phyloP scores from a whole-genome alignment of 306 rosid species.

The Prunus padus region DNA sequence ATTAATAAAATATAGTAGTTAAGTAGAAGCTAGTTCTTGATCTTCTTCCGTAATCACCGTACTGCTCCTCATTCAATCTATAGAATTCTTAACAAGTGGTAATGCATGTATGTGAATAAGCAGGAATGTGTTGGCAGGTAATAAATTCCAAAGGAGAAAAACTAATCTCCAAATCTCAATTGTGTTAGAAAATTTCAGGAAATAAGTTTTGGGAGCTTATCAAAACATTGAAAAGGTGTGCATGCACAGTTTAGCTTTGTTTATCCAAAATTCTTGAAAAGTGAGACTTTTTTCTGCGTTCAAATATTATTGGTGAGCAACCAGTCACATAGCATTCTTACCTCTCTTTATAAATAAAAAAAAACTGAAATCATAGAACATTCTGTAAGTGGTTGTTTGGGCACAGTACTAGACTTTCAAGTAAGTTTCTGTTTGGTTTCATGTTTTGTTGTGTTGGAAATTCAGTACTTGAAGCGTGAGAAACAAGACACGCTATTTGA shows the following conservation, averaged over 20 bases:
- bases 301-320: background rate
- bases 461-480: conserved; percentile 43
- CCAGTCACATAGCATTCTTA: background rate
- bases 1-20: background rate
- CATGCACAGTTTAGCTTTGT: background rate
- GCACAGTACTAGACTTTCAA: background rate
- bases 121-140: background rate
- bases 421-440: conserved; percentile 12
- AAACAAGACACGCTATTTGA: conserved; percentile 44
- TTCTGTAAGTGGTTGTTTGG: background rate
- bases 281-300: background rate
- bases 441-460: conserved; percentile 22
- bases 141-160: background rate
- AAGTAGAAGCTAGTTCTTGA: background rate
- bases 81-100: background rate
- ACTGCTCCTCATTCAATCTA: background rate
- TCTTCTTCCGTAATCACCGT: background rate
- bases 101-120: background rate
- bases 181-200: background rate
- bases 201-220: background rate
- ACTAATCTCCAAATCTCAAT: background rate
- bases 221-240: background rate
- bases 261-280: background rate
- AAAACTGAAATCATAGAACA: background rate
- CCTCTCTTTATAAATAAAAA: background rate